Base-by-base conservation (phyloP, 1,284 basidiomycete species). In the Boletellus deceptivus region DNA sequence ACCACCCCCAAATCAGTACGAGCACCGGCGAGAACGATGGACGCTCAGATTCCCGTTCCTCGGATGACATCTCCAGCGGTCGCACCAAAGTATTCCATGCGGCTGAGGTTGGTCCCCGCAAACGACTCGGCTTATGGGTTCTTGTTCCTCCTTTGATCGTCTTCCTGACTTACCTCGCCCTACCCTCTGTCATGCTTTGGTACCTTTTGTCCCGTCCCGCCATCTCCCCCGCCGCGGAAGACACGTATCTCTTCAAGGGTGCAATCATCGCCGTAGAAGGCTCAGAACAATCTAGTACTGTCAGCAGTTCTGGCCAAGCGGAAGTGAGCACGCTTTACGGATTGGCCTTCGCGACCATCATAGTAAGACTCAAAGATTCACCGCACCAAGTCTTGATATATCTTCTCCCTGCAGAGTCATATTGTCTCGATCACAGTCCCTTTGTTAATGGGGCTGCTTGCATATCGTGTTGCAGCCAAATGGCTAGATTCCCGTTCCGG, bases 201-300 rank as follows among this genome's bases (percentile, higher is more conserved):
- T 48, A 41, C 25, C 39, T 48, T 35, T 22, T 48, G 17, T 48
- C 46, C 16, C 39, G 22, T 27, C 46, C 46, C 17, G 31, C 33
- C 7, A 34, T 41, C 41, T 42, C 46, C 27, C 46, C 46, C 35
- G 46, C 46, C 6, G 20, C 38, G 17, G 38, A 48, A 41, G 46
- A 48, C n/a, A 41, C 18, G 38, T 13, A 48, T 18, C 46, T 48
- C 39, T 48, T 48, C 33, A 24, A 48, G 6, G 39, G 46, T 35
- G 46, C 46, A 20, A 48, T 48, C 22, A 48, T 48, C 17, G 46
- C 25, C 22, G 39, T 48, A 18, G 46, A 48, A 33, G 46, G 46
- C 22, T 48, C 39, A 16, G 31, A 18, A 29, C 34, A 41, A 17
- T 48, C 39, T 6, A 33, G 18, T 10, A 24, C 14, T 14, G 37